These are phyloP conservation scores for Seiridium cupressi DNA, from an alignment of 2,329 filamentous ascomycete genomes.

Conservation along the genomic window DNA sequence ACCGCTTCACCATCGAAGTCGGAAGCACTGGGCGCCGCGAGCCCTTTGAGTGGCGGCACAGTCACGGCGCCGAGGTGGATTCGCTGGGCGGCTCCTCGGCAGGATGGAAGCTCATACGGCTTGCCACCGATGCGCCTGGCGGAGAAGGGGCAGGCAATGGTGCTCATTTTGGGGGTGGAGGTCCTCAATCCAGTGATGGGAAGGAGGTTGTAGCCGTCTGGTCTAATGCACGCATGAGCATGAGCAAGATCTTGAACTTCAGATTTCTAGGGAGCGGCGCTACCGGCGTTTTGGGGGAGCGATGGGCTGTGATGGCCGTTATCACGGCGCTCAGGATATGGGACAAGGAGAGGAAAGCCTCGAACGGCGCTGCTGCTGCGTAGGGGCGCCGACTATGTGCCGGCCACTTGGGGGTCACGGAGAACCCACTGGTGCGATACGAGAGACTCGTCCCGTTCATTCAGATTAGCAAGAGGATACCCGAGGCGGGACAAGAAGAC, in stretches of 20 bases:
- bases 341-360: conserved; percentile 9
- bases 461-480: too few species aligned
- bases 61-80: conserved; percentile 16
- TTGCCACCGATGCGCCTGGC: conserved; percentile 8
- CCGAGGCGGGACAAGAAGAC: too few species aligned
- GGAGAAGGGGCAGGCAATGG: conserved; percentile 7
- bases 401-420: too few species aligned
- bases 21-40: conserved; percentile 14
- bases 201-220: conserved; percentile 22
- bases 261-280: conserved; percentile 19
- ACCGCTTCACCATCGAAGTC: conserved; percentile 15
- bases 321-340: conserved; percentile 19
- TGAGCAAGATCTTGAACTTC: conserved; percentile 19
- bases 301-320: conserved; percentile 17
- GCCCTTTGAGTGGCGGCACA: conserved; percentile 24
- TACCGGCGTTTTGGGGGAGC: conserved; percentile 19
- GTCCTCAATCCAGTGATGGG: conserved; percentile 16
- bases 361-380: background rate
- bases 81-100: conserved; percentile 10
- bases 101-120: conserved; percentile 23
- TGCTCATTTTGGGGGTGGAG: conserved; percentile 1
- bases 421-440: too few species aligned
- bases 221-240: conserved; percentile 13
- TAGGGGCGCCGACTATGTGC: too few species aligned
- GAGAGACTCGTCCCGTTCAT: too few species aligned